Percentiles rank a stretch among this genome's conserved stretches.
Evolutionary conservation across 2,329 filamentous ascomycete species (phyloP).

Genomic region (Dactylellina drechsleri): DNA sequence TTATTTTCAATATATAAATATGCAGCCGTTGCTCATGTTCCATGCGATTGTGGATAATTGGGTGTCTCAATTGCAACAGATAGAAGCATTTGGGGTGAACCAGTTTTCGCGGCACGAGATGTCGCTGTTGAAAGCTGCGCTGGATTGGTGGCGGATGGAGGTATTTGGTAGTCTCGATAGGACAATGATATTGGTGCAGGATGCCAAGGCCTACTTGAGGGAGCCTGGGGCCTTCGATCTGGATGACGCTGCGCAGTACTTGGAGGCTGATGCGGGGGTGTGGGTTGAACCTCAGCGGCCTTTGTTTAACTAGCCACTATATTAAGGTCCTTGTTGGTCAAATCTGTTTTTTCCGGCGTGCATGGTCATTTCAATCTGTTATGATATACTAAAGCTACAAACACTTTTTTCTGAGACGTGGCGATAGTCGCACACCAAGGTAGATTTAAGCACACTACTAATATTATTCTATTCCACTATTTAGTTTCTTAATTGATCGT

Average conservation of each 20-base stretch:
- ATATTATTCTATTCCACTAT: too few relatives aligned
- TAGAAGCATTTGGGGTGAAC: not conserved
- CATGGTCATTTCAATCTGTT: too few relatives aligned
- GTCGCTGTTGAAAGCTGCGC: conserved; percentile 4
- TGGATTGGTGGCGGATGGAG: conserved; percentile 8
- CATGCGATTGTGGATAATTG: conserved; percentile 19
- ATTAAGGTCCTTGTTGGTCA: too few relatives aligned
- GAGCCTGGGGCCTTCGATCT: conserved; percentile 11
- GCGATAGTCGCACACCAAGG: not conserved
- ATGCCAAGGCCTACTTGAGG: conserved; percentile 18
- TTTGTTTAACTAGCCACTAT: too few relatives aligned
- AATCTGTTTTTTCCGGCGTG: too few relatives aligned
- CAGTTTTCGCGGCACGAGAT: conserved; percentile 19
- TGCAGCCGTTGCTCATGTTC: not conserved
- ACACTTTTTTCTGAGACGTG: too few relatives aligned
- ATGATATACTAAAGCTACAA: too few relatives aligned
- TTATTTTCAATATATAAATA: conserved; percentile 29
- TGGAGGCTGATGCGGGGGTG: not conserved
- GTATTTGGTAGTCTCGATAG: conserved; percentile 3
- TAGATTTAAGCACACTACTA: too few relatives aligned
- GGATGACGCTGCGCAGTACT: not conserved
- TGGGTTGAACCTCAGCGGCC: not conserved
- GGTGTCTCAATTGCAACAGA: conserved; percentile 19
- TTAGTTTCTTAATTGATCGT: too few relatives aligned
- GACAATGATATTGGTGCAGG: conserved; percentile 5